Evolutionary conservation across 176 grass and related monocot genomes (phyloP), one percentile per base, ranked within the genome.

Genomic region (Secale cereale): DNA sequence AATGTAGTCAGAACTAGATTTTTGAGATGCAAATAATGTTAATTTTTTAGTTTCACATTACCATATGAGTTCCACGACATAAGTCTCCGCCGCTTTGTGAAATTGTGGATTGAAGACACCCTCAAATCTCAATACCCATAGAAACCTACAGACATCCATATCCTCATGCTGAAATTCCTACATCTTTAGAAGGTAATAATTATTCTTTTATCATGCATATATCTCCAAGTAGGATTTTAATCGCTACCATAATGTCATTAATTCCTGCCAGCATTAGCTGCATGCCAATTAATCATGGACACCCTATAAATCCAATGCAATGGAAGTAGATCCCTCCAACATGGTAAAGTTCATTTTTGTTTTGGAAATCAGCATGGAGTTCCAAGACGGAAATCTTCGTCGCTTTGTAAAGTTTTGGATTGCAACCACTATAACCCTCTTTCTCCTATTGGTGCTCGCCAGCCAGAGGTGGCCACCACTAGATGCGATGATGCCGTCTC

Each of bases 161-260:
- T 56, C 29, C 17, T n/a, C 17, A 32, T 2, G 4, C 12, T 3
- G 10, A 30, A 22, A 7, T 0, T 10, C 29, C 5, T 35, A 8
- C 10, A 35, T 57, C 29, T 57, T 57, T 80, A 81, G 62, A 81
- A 81, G 10, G 43, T 50, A 81, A 30, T 23, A 66, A 65, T 67
- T 32, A 4, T 43, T 43, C 41, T 43, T 43, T 33, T 67, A 13
- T 19, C 20, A 81, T 77, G 48, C 0, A 77, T 14, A 33, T 77
- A n/a, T 23, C 31, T 20, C 37, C 19, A 59, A 59, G 30, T 23
- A 77, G 29, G 29, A 31, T 33, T 2, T 6, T 48, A 77, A 11
- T 59, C 50, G 14, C 16, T 30, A 19, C 29, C 8, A 52, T 19
- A 52, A 52, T 52, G 16, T 48, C 20, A 68, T 81, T 50, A 68